These are phyloP conservation scores for Parietichytrium sp. DNA, from an alignment of 108 stramenopile species.

Conservation along the genomic window DNA sequence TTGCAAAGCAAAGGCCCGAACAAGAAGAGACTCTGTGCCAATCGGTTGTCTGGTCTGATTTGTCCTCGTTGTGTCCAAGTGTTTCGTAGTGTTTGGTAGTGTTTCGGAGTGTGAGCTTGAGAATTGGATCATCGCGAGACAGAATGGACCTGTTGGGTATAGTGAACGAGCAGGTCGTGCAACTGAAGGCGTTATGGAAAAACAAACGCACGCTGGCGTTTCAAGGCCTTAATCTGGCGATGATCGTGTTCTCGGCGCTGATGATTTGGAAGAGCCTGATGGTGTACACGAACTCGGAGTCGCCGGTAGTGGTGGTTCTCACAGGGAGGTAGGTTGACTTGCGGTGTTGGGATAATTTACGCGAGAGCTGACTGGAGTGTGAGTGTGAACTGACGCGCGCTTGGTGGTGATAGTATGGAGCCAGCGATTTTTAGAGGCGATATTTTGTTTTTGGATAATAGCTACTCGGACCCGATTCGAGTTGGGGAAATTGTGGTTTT, in stretches of 20 bases:
- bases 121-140: background rate
- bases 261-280: slow-evolving; percentile 99
- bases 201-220: slow-evolving; percentile 92
- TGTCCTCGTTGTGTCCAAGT: too few species aligned
- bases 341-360: slow-evolving; percentile 4
- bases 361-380: background rate
- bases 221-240: slow-evolving; percentile 92
- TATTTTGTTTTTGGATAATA: slow-evolving; percentile 95
- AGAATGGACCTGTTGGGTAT: slow-evolving; percentile 47
- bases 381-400: background rate
- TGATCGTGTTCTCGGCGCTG: slow-evolving; percentile 98
- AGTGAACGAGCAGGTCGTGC: slow-evolving; percentile 58
- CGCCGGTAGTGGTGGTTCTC: slow-evolving; percentile 97
- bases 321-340: slow-evolving; percentile 51
- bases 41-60: too few species aligned
- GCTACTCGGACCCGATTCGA: slow-evolving; percentile 68
- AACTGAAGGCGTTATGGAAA: slow-evolving; percentile 98
- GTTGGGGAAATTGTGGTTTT: slow-evolving; percentile 99
- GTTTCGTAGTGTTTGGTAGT: too few species aligned
- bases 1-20: too few species aligned
- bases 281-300: slow-evolving; percentile 93
- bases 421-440: slow-evolving; percentile 98
- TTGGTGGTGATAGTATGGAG: slow-evolving; percentile 86
- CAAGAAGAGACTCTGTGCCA: too few species aligned
- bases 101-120: too few species aligned